Conservation (phyloP, 352 stramenopile genomes). For the Globisporangium splendens region DNA sequence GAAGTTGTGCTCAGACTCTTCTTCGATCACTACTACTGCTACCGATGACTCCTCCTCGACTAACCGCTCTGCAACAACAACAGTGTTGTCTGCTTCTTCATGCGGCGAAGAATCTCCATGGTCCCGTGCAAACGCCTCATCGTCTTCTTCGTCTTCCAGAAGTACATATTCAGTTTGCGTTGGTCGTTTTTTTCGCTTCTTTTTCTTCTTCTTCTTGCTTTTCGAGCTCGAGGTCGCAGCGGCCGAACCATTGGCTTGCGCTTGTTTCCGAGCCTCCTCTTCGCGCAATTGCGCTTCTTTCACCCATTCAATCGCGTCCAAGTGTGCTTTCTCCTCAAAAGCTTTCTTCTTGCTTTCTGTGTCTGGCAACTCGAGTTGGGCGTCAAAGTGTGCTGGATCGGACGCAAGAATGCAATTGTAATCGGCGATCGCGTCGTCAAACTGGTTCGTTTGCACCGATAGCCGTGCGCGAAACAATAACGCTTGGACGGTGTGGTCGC, state of each 20-base stretch:
- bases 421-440: conserved; percentile 55
- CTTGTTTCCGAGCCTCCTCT: conserved; percentile 15
- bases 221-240: conserved; percentile 8
- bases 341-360: conserved; percentile 34
- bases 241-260: neutral
- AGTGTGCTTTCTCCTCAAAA: conserved; percentile 37
- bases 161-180: conserved; percentile 33
- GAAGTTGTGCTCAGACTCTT: no score
- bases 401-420: conserved; percentile 59
- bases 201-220: conserved; percentile 75
- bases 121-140: neutral
- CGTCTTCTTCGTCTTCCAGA: conserved; percentile 42
- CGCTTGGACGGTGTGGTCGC: conserved; percentile 47
- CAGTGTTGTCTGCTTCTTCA: neutral
- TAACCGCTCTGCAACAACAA: neutral
- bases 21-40: neutral
- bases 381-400: conserved; percentile 70
- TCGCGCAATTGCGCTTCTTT: conserved; percentile 27
- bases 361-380: conserved; percentile 69
- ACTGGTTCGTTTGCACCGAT: conserved; percentile 37
- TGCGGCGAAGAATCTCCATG: no score
- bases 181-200: conserved; percentile 61
- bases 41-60: neutral
- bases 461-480: conserved; percentile 55
- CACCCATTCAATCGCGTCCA: conserved; percentile 54